These are phyloP conservation scores for Pichia sp. DNA, from an alignment of 1,139 yeast species.

Conservation along the genomic window DNA sequence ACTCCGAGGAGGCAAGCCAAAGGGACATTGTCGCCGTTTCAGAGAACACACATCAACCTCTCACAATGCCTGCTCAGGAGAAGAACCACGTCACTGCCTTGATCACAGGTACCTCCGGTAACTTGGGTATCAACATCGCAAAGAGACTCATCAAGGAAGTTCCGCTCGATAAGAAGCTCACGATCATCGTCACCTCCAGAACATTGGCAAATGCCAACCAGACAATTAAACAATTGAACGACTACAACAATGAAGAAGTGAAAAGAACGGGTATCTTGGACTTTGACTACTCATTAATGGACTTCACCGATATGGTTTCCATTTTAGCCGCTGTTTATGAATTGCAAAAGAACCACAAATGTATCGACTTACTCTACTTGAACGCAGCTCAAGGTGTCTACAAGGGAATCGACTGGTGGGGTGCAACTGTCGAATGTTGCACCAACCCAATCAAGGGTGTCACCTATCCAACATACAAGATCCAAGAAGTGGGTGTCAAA, in stretches of 20 bases:
- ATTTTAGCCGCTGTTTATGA: constrained; percentile 74
- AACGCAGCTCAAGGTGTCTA: constrained; percentile 92
- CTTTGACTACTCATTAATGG: constrained; percentile 83
- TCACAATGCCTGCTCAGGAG: too few species aligned
- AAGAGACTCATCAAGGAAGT: constrained; percentile 66
- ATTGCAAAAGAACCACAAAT: constrained; percentile 56
- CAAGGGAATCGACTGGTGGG: constrained; percentile 81
- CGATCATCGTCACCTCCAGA: constrained; percentile 84
- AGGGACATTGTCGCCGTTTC: too few species aligned
- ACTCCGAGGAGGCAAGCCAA: too few species aligned
- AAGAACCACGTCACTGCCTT: constrained; percentile 42
- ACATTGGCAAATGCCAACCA: constrained; percentile 82
- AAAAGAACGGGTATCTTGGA: constrained; percentile 56
- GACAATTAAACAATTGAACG: constrained; percentile 60
- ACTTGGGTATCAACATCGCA: constrained; percentile 83
- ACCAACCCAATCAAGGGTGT: constrained; percentile 73
- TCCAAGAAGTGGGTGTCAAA: constrained; percentile 72
- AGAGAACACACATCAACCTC: too few species aligned
- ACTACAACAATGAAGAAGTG: constrained; percentile 40
- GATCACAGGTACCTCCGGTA: constrained; percentile 70
- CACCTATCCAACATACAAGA: constrained; percentile 81
- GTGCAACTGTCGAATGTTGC: constrained; percentile 66
- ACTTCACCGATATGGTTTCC: constrained; percentile 90
- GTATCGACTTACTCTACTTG: constrained; percentile 74
- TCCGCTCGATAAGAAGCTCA: constrained; percentile 53